phyloP scores from a whole-genome alignment of 495 filamentous ascomycete species.

The Staphylotrichum longicolle region DNA sequence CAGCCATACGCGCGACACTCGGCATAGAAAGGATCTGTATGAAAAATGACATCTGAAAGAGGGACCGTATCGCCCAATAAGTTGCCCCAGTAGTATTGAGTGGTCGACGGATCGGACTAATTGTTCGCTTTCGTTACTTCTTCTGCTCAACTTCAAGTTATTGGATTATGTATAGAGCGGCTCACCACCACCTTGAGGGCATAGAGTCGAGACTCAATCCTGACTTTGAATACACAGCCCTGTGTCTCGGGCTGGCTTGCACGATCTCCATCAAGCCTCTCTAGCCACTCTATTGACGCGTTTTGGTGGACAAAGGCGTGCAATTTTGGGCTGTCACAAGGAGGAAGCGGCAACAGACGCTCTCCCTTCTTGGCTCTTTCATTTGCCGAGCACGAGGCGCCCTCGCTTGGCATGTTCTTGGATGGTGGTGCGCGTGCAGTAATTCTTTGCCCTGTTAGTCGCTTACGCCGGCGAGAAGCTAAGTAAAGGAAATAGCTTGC shows the following conservation, averaged over 20 bases:
- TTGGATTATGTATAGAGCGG: too few species aligned
- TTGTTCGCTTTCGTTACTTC: too few species aligned
- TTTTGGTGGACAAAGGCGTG: conserved; percentile 4
- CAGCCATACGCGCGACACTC: neutral
- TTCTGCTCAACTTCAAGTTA: too few species aligned
- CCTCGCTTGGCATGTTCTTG: too few species aligned
- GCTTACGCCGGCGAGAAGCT: too few species aligned
- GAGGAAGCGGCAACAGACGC: neutral
- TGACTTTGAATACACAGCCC: conserved; percentile 1
- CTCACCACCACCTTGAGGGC: conserved; percentile 1
- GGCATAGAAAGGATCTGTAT: conserved; percentile 5
- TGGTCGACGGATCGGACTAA: too few species aligned
- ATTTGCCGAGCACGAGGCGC: too few species aligned
- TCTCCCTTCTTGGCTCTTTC: too few species aligned
- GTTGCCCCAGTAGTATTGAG: too few species aligned
- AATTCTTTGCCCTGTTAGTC: too few species aligned
- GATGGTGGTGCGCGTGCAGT: too few species aligned
- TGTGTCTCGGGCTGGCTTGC: neutral
- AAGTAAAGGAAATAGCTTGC: too few species aligned
- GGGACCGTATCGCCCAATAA: neutral
- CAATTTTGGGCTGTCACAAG: neutral
- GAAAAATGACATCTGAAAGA: neutral
- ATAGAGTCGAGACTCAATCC: neutral
- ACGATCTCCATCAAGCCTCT: conserved; percentile 5
- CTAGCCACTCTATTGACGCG: conserved; percentile 5